Evolutionary conservation across 2,329 filamentous ascomycete genomes (phyloP), one percentile per base, ranked within the genome.

Genomic region (Clarireedia sp.): DNA sequence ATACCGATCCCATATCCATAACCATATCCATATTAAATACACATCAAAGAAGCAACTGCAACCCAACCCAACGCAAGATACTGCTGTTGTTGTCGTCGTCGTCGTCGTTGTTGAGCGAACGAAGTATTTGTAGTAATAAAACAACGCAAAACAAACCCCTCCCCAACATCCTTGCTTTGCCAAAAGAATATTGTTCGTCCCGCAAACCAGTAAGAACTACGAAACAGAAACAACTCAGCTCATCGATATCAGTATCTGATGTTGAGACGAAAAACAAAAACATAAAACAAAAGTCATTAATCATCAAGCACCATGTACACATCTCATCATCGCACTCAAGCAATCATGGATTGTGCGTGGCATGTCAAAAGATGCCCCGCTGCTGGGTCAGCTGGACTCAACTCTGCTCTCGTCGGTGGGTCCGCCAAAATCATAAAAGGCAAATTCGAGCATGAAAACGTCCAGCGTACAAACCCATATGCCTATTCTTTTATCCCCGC

Each of bases 391-490:
- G 12, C 29, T 14, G 29, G 29, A 33, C 10, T 33, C 29, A 33
- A 3, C 29, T 14, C 9, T 1, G n/a, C 38, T 41, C 19, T 41
- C 9, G 10, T 17, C 19, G 38, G n/a, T 0, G 3, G 9, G 19
- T 17, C 14, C 16, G 2, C 38, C 38, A 41, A 19, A 41, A 41
- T 8, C 14, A 41, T 7, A n/a, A 41, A 54, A 50, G 29, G 46
- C 26, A 50, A 26, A 50, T n/a, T 26, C 19, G 17, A 21, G n/a
- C n/a, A 21, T 19, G 50, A 54, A 41, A 62, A 64, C 63, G 61
- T 55, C 63, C 62, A 62, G 63, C 61, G 63, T 60, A 62, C 57
- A 64, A 44, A n/a, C 19, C 16, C n/a, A 41, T 41, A 19, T 41
- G 38, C 38, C 14, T 41, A 41, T 19, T 41, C 38, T 10, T 41